Base-by-base conservation (phyloP, 78 protist species). In the Tieghemostelium lacteum region DNA sequence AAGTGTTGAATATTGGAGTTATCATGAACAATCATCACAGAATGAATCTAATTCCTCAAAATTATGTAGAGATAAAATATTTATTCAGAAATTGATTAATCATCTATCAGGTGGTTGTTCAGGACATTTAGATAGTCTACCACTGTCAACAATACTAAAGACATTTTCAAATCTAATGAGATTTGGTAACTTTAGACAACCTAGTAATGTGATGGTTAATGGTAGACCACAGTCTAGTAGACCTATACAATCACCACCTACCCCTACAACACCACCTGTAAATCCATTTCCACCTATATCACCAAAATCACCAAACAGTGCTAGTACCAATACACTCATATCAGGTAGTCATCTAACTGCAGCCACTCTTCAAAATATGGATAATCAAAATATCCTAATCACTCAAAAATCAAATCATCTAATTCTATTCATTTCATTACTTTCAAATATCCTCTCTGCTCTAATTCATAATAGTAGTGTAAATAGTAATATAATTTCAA, bases 121-220 rank as follows among this genome's bases (percentile, higher is more conserved):
- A 3, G 14, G 20, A 0, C 16, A 40, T 26, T 31, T 71, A 8
- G 77, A 71, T 19, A 31, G n/a, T 20, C 31, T 71, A 52, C 77
- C 77, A 50, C 19, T 71, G 19, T 39, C 39, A 50, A 50, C 50
- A 50, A 71, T 71, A 10, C 33, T 71, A 29, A 71, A 36, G 52
- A 71, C 63, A 49, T 71, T 71, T 71, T 71, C 77, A 52, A 71
- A 71, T 22, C 17, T 71, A 29, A 42, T 71, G 60, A 45, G 29
- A 57, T 7, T 5, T 22, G 7, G 10, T 5, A 57, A 57, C 8
- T 4, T 19, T 57, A 17, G n/a, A 20, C 73, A 19, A 65, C 31
- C 20, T 39, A n/a, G 31, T 19, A 57, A 57, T 57, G 55, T 49
- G 17, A 49, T 49, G 26, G 12, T n/a, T 14, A 62, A 62, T 61